Conservation (phyloP, 108 stramenopile genomes). For the Thalassiosira profunda region DNA sequence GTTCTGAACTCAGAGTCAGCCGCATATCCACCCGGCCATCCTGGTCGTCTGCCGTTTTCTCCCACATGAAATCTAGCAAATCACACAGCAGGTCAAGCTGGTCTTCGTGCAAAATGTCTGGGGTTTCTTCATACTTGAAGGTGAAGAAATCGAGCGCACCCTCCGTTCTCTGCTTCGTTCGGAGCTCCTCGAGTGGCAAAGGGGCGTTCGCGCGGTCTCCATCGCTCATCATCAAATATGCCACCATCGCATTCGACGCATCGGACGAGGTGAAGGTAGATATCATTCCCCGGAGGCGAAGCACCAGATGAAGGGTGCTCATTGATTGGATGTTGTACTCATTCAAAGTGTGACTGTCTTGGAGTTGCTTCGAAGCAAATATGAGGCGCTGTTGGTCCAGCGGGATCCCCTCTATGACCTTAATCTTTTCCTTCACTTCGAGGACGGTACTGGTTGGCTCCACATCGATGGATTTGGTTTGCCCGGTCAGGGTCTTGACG, state of each 20-base stretch:
- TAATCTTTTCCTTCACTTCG: not conserved
- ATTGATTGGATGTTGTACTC: constrained; percentile 71
- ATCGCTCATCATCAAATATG: constrained; percentile 39
- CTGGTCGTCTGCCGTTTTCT: constrained; percentile 14
- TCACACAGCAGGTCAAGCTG: constrained; percentile 10
- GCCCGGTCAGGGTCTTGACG: constrained; percentile 94
- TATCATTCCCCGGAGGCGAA: constrained; percentile 35
- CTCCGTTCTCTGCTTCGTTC: not conserved
- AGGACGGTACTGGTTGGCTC: not conserved
- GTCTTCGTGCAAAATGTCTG: constrained; percentile 8
- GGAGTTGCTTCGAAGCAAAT: constrained; percentile 71
- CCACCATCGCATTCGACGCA: constrained; percentile 19
- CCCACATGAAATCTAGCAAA: constrained; percentile 20
- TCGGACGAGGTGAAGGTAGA: constrained; percentile 29
- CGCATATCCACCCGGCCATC: constrained; percentile 55
- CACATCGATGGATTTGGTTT: constrained; percentile 82
- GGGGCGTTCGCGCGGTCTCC: constrained; percentile 9
- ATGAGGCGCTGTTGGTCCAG: constrained; percentile 58
- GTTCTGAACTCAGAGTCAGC: constrained; percentile 2
- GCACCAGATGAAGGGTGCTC: constrained; percentile 50
- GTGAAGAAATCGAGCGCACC: not conserved
- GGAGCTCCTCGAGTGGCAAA: constrained; percentile 14
- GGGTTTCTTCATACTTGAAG: constrained; percentile 4
- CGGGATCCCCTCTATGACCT: constrained; percentile 4
- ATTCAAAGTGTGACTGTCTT: constrained; percentile 57